Evolutionary conservation across 495 filamentous ascomycete genomes (phyloP).

Genomic region (Penicillium angulare): DNA sequence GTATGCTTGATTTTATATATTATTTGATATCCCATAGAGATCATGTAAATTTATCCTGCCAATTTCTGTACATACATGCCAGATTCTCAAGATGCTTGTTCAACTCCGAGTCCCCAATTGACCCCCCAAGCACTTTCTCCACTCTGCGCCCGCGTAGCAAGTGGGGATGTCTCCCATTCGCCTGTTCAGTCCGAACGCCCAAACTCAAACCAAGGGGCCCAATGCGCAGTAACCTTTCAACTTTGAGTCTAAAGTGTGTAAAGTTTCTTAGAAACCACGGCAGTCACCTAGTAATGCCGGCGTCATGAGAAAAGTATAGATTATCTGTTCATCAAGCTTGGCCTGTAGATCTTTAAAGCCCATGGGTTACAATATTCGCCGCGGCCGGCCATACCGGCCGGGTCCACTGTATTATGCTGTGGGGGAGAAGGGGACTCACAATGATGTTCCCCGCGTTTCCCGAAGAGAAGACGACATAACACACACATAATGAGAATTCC

Average conservation of each 20-base stretch:
- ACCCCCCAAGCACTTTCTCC: too few relatives aligned
- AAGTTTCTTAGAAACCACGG: background rate
- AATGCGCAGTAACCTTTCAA: background rate
- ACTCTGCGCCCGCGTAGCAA: too few relatives aligned
- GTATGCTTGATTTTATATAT: constrained; percentile 6
- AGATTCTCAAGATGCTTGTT: too few relatives aligned
- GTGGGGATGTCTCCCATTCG: too few relatives aligned
- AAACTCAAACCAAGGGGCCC: too few relatives aligned
- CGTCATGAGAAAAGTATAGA: background rate
- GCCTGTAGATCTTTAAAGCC: background rate
- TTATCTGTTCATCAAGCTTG: background rate
- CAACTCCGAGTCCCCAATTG: too few relatives aligned
- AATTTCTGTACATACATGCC: too few relatives aligned
- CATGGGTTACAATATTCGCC: background rate
- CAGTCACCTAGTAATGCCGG: background rate
- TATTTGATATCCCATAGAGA: too few relatives aligned
- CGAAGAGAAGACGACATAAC: too few relatives aligned
- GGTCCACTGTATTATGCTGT: constrained; percentile 1
- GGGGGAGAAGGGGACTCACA: background rate
- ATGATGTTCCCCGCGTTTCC: constrained; percentile 1
- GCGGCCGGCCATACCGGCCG: background rate
- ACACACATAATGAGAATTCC: background rate
- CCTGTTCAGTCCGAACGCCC: too few relatives aligned
- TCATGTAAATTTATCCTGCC: too few relatives aligned
- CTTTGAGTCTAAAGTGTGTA: too few relatives aligned